Conservation (phyloP, 2,329 filamentous ascomycete species). For the Thelonectria blattea region DNA sequence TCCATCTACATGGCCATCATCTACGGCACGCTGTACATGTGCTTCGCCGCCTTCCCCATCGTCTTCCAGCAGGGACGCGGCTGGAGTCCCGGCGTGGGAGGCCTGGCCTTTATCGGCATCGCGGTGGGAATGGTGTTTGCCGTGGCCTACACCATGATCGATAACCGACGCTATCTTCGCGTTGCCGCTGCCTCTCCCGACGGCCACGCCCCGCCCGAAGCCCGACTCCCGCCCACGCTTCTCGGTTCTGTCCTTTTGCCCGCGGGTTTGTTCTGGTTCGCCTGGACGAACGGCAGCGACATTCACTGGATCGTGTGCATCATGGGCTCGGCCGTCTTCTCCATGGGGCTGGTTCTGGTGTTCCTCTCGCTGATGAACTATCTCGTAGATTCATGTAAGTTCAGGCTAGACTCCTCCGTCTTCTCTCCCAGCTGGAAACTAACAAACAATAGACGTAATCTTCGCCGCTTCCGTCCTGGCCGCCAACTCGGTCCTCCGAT, state of each 20-base stretch:
- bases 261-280: constrained; percentile 67
- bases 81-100: constrained; percentile 9
- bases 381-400: constrained; percentile 65
- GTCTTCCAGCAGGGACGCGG: constrained; percentile 10
- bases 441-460: constrained; percentile 60
- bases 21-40: constrained; percentile 13
- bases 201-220: constrained; percentile 10
- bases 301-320: constrained; percentile 64
- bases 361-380: constrained; percentile 72
- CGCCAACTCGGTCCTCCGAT: constrained; percentile 74
- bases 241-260: constrained; percentile 6
- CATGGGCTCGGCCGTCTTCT: constrained; percentile 54
- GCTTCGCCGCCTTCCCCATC: constrained; percentile 14
- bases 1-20: constrained; percentile 15
- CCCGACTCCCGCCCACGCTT: constrained; percentile 2
- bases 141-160: constrained; percentile 4
- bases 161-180: constrained; percentile 3
- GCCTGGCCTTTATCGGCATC: constrained; percentile 7
- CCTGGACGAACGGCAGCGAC: constrained; percentile 63
- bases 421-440: constrained; percentile 8
- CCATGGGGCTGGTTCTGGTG: constrained; percentile 65
- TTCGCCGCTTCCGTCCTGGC: constrained; percentile 79
- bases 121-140: constrained; percentile 12
- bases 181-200: constrained; percentile 33
- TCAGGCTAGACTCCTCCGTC: not conserved